phyloP scores from a whole-genome alignment of 2,329 filamentous ascomycete genomes.

The Botrytis aclada region DNA sequence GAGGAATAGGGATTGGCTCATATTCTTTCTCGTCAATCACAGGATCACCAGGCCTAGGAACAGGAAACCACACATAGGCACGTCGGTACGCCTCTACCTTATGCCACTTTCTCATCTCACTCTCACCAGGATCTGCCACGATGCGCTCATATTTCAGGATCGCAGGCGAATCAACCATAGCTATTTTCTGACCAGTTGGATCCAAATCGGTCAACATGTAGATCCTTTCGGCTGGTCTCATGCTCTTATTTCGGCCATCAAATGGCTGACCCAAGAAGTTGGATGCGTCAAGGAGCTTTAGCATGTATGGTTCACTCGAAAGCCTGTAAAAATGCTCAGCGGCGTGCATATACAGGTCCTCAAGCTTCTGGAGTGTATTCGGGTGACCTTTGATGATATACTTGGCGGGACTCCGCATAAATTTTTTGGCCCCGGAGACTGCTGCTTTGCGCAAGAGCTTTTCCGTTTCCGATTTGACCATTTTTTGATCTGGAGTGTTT shows the following conservation, averaged over 20 bases:
- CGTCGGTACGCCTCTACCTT: accelerated
- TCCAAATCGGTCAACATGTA: no score
- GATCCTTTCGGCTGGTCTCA: no score
- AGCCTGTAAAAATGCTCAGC: no score
- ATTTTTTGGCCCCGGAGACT: neutral
- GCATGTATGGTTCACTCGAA: no score
- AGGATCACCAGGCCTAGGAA: neutral
- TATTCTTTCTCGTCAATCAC: neutral
- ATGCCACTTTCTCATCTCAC: neutral
- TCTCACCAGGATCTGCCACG: accelerated
- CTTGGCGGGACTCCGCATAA: neutral
- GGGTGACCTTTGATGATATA: neutral
- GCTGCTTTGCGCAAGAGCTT: neutral
- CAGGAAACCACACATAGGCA: neutral
- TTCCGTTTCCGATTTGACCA: neutral
- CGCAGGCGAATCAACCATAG: neutral
- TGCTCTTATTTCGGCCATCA: no score
- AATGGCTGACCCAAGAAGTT: neutral
- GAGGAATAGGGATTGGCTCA: neutral
- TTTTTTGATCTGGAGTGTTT: neutral
- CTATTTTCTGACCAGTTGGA: neutral
- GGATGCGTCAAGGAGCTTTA: neutral
- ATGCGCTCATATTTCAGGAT: accelerated
- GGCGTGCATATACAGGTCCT: accelerated
- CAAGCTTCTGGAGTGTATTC: neutral